phyloP scores from a whole-genome alignment of 352 stramenopile genomes.

The Phytophthora sojae region DNA sequence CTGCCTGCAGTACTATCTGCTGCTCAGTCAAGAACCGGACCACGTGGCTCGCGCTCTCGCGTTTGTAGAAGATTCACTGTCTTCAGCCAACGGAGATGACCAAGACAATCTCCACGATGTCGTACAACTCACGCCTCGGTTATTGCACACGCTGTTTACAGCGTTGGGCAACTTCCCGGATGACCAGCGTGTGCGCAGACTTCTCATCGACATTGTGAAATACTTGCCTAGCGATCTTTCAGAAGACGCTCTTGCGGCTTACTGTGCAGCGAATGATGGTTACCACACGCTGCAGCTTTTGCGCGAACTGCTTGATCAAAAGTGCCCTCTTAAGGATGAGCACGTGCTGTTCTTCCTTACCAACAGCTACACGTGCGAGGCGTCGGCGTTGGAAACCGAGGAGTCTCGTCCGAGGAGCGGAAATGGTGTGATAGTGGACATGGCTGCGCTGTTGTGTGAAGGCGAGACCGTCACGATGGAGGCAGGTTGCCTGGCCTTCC shows the following conservation, averaged over 20 bases:
- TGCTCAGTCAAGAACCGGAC: slow-evolving; percentile 44
- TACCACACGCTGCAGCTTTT: slow-evolving; percentile 50
- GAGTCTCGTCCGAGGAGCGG: slow-evolving; percentile 36
- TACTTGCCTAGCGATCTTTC: slow-evolving; percentile 47
- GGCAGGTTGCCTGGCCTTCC: slow-evolving; percentile 49
- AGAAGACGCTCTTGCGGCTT: slow-evolving; percentile 61
- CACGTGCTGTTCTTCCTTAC: slow-evolving; percentile 72
- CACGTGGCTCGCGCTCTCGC: slow-evolving; percentile 47
- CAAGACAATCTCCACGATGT: slow-evolving; percentile 4
- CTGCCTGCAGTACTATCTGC: slow-evolving; percentile 54
- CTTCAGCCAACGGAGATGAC: slow-evolving; percentile 7
- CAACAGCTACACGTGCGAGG: slow-evolving; percentile 44
- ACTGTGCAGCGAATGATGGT: slow-evolving; percentile 52
- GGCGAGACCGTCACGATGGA: slow-evolving; percentile 44
- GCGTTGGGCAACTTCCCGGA: slow-evolving; percentile 44
- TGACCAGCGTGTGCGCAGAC: slow-evolving; percentile 44
- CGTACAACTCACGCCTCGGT: slow-evolving; percentile 48
- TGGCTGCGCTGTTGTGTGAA: slow-evolving; percentile 35
- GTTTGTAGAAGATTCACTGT: slow-evolving; percentile 46
- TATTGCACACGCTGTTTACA: slow-evolving; percentile 66
- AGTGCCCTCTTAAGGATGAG: slow-evolving; percentile 55
- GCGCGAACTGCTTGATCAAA: slow-evolving; percentile 36
- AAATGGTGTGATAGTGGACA: slow-evolving; percentile 35
- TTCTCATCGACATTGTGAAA: slow-evolving; percentile 55
- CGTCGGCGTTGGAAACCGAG: slow-evolving; percentile 19